These are phyloP conservation scores for Arxiozyma slooffiae DNA, from an alignment of 1,139 yeast species.

Conservation along the genomic window DNA sequence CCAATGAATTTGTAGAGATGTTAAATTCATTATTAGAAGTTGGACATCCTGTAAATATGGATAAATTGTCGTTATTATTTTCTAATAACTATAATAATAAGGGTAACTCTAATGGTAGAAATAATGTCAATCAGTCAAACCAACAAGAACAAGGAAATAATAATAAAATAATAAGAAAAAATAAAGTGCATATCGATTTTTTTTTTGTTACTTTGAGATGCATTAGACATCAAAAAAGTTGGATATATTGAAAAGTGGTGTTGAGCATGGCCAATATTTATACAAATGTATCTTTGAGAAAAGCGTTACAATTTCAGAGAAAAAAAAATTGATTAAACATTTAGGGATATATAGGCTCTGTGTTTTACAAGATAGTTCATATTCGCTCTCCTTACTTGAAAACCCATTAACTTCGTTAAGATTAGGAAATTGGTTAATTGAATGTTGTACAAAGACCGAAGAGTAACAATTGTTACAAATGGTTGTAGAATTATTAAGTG, in stretches of 20 bases:
- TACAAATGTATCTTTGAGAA: constrained; percentile 83
- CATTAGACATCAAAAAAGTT: constrained; percentile 50
- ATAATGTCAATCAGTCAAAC: constrained; percentile 24
- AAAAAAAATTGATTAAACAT: constrained; percentile 68
- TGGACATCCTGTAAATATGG: constrained; percentile 31
- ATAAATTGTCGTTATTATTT: constrained; percentile 2
- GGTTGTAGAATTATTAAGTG: constrained; percentile 78
- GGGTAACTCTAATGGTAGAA: too few species aligned
- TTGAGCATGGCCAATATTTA: constrained; percentile 67
- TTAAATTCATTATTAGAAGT: constrained; percentile 74
- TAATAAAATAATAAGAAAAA: constrained; percentile 33
- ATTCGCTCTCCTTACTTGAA: constrained; percentile 59
- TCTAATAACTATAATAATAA: neutral
- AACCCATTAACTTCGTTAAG: constrained; percentile 81
- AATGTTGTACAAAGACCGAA: constrained; percentile 77
- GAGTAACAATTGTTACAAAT: constrained; percentile 60
- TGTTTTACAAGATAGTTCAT: constrained; percentile 84
- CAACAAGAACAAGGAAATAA: constrained; percentile 24
- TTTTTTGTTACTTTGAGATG: constrained; percentile 96
- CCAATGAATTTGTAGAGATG: constrained; percentile 89
- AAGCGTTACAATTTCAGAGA: constrained; percentile 80
- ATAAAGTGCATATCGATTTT: constrained; percentile 87
- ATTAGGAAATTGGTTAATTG: constrained; percentile 84
- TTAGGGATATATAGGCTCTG: constrained; percentile 75
- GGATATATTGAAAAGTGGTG: constrained; percentile 57